Conservation (phyloP, 495 filamentous ascomycete species). For the Cryomyces antarcticus region DNA sequence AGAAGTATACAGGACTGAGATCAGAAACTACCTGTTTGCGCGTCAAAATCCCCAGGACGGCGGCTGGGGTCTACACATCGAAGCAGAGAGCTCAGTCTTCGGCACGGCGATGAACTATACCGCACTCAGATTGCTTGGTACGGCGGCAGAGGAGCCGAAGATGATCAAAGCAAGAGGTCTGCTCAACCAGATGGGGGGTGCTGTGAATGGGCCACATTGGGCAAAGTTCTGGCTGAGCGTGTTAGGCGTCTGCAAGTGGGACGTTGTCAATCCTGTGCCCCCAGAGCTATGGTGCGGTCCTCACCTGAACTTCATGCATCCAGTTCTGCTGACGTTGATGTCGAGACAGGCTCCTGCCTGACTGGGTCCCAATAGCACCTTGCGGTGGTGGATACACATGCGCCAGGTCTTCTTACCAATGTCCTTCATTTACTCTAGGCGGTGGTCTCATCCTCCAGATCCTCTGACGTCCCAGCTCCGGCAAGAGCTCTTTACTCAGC, state of each 20-base stretch:
- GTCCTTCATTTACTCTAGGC: slow-evolving; percentile 71
- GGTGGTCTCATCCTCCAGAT: slow-evolving; percentile 49
- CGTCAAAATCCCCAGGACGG: slow-evolving; percentile 75
- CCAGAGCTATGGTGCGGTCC: slow-evolving; percentile 61
- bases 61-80: slow-evolving; percentile 92
- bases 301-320: neutral
- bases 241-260: slow-evolving; percentile 69
- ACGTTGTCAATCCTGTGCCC: slow-evolving; percentile 82
- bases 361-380: slow-evolving; percentile 85
- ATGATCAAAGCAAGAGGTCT: slow-evolving; percentile 74
- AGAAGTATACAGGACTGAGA: slow-evolving; percentile 61
- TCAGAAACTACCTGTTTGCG: slow-evolving; percentile 82
- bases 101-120: slow-evolving; percentile 83
- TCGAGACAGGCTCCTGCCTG: slow-evolving; percentile 48
- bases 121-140: slow-evolving; percentile 70
- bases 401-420: slow-evolving; percentile 83
- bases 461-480: slow-evolving; percentile 51
- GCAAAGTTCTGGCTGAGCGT: slow-evolving; percentile 81
- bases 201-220: slow-evolving; percentile 76
- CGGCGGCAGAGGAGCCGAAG: slow-evolving; percentile 59
- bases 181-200: slow-evolving; percentile 73
- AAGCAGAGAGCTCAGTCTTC: slow-evolving; percentile 82
- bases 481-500: slow-evolving; percentile 66
- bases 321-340: neutral
- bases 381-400: slow-evolving; percentile 99